phyloP scores from a whole-genome alignment of 495 filamentous ascomycete genomes.

The Tuber aestivum region DNA sequence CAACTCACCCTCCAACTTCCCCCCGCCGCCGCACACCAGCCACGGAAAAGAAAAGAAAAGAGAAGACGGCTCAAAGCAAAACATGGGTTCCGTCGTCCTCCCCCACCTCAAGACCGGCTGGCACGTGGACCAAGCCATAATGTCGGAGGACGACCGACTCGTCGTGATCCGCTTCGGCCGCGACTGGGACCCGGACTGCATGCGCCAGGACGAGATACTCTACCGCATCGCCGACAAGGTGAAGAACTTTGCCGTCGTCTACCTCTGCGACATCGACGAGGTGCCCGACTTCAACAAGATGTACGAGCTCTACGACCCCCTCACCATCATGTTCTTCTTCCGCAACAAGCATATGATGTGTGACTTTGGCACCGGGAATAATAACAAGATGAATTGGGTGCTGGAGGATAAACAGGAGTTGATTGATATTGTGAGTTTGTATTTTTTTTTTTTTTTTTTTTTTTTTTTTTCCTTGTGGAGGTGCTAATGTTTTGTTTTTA shows the following conservation, averaged over 20 bases:
- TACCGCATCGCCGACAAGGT: conserved; percentile 80
- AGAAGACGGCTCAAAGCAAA: conserved; percentile 21
- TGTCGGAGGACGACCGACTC: conserved; percentile 86
- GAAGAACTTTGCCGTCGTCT: conserved; percentile 89
- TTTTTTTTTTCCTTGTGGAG: not conserved
- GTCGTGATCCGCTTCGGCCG: conserved; percentile 93
- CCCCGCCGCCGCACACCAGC: conserved; percentile 6
- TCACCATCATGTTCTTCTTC: conserved; percentile 80
- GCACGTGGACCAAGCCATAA: conserved; percentile 93
- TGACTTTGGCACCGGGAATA: conserved; percentile 97
- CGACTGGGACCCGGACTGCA: conserved; percentile 70
- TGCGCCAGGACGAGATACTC: conserved; percentile 90
- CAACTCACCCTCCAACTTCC: conserved; percentile 3
- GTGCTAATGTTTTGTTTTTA: not conserved
- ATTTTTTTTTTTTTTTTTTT: not conserved
- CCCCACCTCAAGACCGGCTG: conserved; percentile 89
- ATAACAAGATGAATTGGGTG: conserved; percentile 97
- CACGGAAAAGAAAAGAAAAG: conserved; percentile 4
- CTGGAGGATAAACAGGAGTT: conserved; percentile 97
- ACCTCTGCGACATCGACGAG: conserved; percentile 93
- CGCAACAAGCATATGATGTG: conserved; percentile 99
- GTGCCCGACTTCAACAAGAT: conserved; percentile 97
- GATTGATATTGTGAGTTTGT: conserved; percentile 65
- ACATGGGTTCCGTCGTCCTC: conserved; percentile 86
- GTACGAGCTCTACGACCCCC: conserved; percentile 59